Percentiles rank a stretch among this genome's conserved stretches.
These are phyloP conservation scores for Blumeriella jaapii DNA, from an alignment of 2,329 filamentous ascomycete genomes.

Conservation along the genomic window DNA sequence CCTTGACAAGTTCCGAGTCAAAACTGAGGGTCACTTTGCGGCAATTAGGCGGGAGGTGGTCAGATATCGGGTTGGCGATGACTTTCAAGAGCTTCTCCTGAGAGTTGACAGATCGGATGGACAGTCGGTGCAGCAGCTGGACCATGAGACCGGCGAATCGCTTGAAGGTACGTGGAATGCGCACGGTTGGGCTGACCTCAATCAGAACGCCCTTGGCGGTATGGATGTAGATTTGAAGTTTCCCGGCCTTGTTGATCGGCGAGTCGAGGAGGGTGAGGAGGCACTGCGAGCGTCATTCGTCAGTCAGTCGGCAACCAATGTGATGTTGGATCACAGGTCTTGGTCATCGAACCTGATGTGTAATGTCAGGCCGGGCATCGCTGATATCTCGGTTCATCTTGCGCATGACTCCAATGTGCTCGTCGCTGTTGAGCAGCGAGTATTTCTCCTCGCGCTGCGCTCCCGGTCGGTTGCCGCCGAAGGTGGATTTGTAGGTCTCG, in stretches of 20 bases:
- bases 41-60: conserved; percentile 93
- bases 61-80: conserved; percentile 95
- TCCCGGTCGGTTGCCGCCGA: conserved; percentile 53
- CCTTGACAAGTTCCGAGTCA: conserved; percentile 76
- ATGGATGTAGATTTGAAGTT: conserved; percentile 96
- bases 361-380: conserved; percentile 94
- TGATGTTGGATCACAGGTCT: conserved; percentile 17
- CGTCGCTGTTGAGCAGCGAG: conserved; percentile 93
- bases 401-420: conserved; percentile 97
- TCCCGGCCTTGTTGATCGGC: conserved; percentile 96
- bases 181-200: conserved; percentile 94
- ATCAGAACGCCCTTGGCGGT: conserved; percentile 96
- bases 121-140: conserved; percentile 87
- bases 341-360: conserved; percentile 69
- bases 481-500: conserved; percentile 90
- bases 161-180: conserved; percentile 97
- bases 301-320: conserved; percentile 15
- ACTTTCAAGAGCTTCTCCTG: conserved; percentile 96
- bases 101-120: conserved; percentile 91
- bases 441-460: conserved; percentile 77
- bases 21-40: conserved; percentile 96
- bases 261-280: conserved; percentile 94
- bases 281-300: conserved; percentile 70
- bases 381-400: conserved; percentile 99
- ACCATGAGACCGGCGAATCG: conserved; percentile 98